Evolutionary conservation across 192 early-diverging fungal genomes (phyloP).

Genomic region (Entomortierella chlamydospora): DNA sequence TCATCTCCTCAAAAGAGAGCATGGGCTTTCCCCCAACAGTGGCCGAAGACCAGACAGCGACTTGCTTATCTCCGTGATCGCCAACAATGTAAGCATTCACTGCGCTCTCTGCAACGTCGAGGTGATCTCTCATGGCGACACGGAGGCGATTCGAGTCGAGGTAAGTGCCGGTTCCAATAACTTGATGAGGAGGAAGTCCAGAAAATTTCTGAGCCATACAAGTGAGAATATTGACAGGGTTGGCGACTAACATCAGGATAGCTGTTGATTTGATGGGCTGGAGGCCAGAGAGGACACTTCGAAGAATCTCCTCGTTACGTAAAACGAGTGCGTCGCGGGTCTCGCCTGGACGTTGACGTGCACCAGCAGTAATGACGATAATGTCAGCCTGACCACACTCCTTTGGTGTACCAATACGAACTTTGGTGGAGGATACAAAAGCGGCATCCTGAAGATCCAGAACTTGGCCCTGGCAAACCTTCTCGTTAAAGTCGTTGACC

Average conservation of each 20-base stretch:
- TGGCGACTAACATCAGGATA: slow-evolving; percentile 84
- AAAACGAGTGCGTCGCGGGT: slow-evolving; percentile 77
- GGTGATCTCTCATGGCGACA: slow-evolving; percentile 27
- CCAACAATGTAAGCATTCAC: slow-evolving; percentile 87
- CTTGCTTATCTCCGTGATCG: slow-evolving; percentile 90
- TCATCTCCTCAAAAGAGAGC: slow-evolving; percentile 70
- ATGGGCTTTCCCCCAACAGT: slow-evolving; percentile 77
- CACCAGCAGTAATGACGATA: slow-evolving; percentile 87
- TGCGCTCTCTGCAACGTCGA: slow-evolving; percentile 73
- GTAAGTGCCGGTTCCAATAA: slow-evolving; percentile 89
- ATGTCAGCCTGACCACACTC: slow-evolving; percentile 88
- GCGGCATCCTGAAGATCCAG: slow-evolving; percentile 87
- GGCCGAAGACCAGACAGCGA: slow-evolving; percentile 83
- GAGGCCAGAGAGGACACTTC: slow-evolving; percentile 75
- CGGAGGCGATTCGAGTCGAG: slow-evolving; percentile 79
- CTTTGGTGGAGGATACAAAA: slow-evolving; percentile 72
- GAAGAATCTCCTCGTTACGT: slow-evolving; percentile 84
- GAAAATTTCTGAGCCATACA: slow-evolving; percentile 86
- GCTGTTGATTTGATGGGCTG: slow-evolving; percentile 79
- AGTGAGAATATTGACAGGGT: slow-evolving; percentile 86
- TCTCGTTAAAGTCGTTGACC: slow-evolving; percentile 75
- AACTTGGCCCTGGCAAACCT: slow-evolving; percentile 79
- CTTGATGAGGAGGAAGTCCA: slow-evolving; percentile 80
- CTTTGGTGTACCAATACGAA: slow-evolving; percentile 68
- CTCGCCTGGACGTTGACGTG: slow-evolving; percentile 83